Evolutionary conservation across 176 grass and related monocot species (phyloP).

Genomic region (Miscanthus lutarioriparius): DNA sequence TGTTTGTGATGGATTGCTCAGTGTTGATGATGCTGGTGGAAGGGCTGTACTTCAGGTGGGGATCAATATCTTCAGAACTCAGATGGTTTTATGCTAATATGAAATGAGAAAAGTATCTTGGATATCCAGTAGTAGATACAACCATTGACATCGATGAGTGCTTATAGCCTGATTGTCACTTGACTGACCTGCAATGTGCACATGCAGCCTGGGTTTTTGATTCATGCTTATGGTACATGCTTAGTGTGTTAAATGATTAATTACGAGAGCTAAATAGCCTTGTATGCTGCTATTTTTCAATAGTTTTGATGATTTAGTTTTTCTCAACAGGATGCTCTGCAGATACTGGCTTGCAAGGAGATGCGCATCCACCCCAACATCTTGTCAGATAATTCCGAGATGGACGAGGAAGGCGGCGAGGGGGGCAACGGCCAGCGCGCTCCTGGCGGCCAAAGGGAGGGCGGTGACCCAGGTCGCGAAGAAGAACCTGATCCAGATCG

Average conservation of each 20-base stretch:
- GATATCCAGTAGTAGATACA: not conserved
- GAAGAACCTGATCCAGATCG: constrained; percentile 93
- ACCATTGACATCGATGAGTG: not conserved
- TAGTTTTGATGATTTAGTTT: not conserved
- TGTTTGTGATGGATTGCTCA: constrained; percentile 89
- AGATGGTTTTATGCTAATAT: not conserved
- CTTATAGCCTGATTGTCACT: not conserved
- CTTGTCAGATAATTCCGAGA: constrained; percentile 53
- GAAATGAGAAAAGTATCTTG: not conserved
- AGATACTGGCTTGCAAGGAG: constrained; percentile 94
- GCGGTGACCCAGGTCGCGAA: constrained; percentile 91
- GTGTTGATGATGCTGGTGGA: constrained; percentile 73
- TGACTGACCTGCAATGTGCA: not conserved
- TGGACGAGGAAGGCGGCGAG: constrained; percentile 68
- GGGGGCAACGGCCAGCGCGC: constrained; percentile 30
- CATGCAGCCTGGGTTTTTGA: not conserved
- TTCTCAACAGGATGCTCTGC: constrained; percentile 70
- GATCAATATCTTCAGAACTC: not conserved
- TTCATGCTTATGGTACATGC: not conserved
- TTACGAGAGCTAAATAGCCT: not conserved
- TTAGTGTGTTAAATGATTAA: not conserved
- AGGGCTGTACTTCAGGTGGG: constrained; percentile 83
- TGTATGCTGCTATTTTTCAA: not conserved
- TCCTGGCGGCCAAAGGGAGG: constrained; percentile 63
- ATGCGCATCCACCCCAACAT: constrained; percentile 90